These are phyloP conservation scores for Exserohilum turcica DNA, from an alignment of 2,329 filamentous ascomycete species.

Conservation along the genomic window DNA sequence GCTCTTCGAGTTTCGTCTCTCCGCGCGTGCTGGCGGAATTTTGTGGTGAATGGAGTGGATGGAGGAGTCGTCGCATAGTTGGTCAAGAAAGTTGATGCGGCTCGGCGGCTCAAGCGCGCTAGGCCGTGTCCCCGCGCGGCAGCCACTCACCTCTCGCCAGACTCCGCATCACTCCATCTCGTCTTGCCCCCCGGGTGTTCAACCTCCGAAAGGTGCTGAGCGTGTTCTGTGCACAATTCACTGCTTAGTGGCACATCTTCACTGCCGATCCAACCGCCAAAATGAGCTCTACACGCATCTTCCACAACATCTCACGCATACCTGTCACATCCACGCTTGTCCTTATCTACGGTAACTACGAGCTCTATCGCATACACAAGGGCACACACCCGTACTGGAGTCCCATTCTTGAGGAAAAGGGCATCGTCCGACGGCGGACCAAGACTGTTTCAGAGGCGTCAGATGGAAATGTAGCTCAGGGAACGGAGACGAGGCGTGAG, in stretches of 20 bases:
- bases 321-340: slow-evolving; percentile 23
- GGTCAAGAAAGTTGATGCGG: slow-evolving; percentile 17
- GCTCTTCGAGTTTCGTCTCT: neutral
- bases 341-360: slow-evolving; percentile 31
- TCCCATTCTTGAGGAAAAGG: slow-evolving; percentile 27
- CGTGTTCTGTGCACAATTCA: slow-evolving; percentile 2
- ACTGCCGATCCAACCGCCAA: neutral
- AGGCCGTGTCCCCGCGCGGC: slow-evolving; percentile 16
- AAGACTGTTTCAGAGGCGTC: slow-evolving; percentile 11
- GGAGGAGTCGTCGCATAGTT: slow-evolving; percentile 1
- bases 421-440: slow-evolving; percentile 15
- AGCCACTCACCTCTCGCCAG: slow-evolving; percentile 26
- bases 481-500: slow-evolving; percentile 7
- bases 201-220: neutral
- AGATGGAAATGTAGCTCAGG: slow-evolving; percentile 6
- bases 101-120: slow-evolving; percentile 22
- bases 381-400: slow-evolving; percentile 38
- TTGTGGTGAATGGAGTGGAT: neutral
- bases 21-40: neutral
- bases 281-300: slow-evolving; percentile 22
- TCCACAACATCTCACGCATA: slow-evolving; percentile 17
- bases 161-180: slow-evolving; percentile 23
- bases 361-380: slow-evolving; percentile 33
- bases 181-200: slow-evolving; percentile 5
- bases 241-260: slow-evolving; percentile 2